Evolutionary conservation across 73 alveolate species (phyloP), one percentile per base, ranked within the genome.

Genomic region (Paramecium caudatum): DNA sequence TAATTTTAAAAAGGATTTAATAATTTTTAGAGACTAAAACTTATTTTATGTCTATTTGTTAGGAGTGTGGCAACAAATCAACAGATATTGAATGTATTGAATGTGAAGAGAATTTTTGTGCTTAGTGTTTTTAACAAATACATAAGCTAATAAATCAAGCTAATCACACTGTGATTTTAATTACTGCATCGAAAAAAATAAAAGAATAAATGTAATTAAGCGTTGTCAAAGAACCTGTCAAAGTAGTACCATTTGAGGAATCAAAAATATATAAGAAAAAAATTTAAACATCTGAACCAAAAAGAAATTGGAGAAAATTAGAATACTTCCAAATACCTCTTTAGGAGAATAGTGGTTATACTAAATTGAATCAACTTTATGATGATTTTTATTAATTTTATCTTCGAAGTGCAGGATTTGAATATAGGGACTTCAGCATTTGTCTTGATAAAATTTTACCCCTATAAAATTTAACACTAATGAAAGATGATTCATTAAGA

Each of bases 61-160:
- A 83, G 17, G 91, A 83, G 19, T 83, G 91, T 61, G 83, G 69
- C 17, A 50, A 50, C 7, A 34, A 27, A 13, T 27, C 82, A 30
- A 41, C 91, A 10, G 46, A 50, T 55, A 30, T 83, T 34, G 91
- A 83, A 83, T 83, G 91, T 32, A 15, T 83, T 12, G 85, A 83
- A 83, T 83, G 91, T 55, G 32, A 83, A 45, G 32, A 55, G 15
- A 83, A 65, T 17, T 83, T 32, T 39, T 83, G 91, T 50, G 61
- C 27, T 50, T 7, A 9, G 15, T 83, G 91, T 8, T 83, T 48
- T 83, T 39, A 55, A 9, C 47, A 45, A 47, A n/a, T 32, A 16
- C 1, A 17, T 33, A 33, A 47, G 45, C 9, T 46, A 62, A 21
- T 16, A 62, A 16, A 21, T 27, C n/a, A 33, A 62, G n/a, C 82